A percentile compares a stretch with the other conserved stretches of the same genome.
Evolutionary conservation across 495 filamentous ascomycete species (phyloP).

Genomic region (Articulospora tetracladia): DNA sequence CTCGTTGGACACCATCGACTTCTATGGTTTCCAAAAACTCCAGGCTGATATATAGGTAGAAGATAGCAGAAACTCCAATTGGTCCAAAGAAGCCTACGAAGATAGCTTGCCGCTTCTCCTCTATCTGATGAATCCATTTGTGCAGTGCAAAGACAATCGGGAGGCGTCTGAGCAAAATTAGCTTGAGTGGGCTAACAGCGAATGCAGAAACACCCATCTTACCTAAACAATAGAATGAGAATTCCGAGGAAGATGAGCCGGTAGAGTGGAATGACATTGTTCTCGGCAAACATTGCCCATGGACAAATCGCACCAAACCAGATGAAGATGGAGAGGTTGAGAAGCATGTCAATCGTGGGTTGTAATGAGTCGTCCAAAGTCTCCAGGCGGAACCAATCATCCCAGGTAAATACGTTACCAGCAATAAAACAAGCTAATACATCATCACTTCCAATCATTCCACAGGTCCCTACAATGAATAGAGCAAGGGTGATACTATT

Average conservation of each 20-base stretch:
- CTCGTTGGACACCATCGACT: conserved; percentile 55
- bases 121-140: conserved; percentile 76
- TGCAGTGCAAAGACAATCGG: conserved; percentile 73
- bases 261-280: conserved; percentile 69
- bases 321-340: conserved; percentile 81
- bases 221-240: conserved; percentile 66
- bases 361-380: conserved; percentile 87
- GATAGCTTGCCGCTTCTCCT: conserved; percentile 64
- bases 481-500: conserved; percentile 76
- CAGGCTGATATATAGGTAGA: conserved; percentile 77
- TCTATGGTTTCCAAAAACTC: conserved; percentile 60
- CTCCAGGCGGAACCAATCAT: conserved; percentile 89
- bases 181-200: conserved; percentile 10
- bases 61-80: conserved; percentile 89
- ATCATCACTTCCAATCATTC: conserved; percentile 88
- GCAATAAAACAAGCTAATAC: conserved; percentile 92
- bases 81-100: conserved; percentile 95
- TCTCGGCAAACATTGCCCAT: conserved; percentile 66
- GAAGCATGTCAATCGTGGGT: conserved; percentile 79
- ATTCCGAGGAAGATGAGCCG: conserved; percentile 75
- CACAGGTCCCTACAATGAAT: conserved; percentile 84
- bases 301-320: conserved; percentile 91
- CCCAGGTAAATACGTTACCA: conserved; percentile 87
- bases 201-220: conserved; percentile 26
- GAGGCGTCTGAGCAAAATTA: conserved; percentile 54